Evolutionary conservation across 257 asterid species (phyloP).

Genomic region (Primulina huaijiensis): DNA sequence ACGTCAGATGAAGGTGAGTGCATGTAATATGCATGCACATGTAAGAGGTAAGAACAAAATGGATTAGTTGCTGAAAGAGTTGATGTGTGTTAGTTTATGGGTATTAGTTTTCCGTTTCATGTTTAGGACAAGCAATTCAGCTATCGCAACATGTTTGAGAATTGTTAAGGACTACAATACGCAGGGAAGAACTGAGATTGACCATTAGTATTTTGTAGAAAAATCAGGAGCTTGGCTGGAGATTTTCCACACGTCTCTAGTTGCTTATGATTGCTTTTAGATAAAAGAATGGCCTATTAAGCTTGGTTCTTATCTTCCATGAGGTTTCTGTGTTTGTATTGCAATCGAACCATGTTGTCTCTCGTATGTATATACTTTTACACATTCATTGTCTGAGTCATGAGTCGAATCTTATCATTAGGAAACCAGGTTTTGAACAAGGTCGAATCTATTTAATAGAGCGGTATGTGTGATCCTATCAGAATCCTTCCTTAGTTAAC

Average conservation of each 20-base stretch:
- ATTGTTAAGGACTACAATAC: slow-evolving; percentile 2
- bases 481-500: not conserved
- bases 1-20: slow-evolving; percentile 2
- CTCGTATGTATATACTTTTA: not conserved
- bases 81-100: not conserved
- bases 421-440: not conserved
- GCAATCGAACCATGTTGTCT: not conserved
- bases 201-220: slow-evolving; percentile 10
- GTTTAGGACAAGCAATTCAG: slow-evolving; percentile 22
- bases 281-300: slow-evolving; percentile 4
- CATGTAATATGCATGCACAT: not conserved
- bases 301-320: slow-evolving; percentile 13
- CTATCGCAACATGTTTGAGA: not conserved
- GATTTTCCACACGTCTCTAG: slow-evolving; percentile 5
- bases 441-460: slow-evolving; percentile 13
- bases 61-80: slow-evolving; percentile 4
- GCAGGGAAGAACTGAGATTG: not conserved
- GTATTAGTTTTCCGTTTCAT: not conserved
- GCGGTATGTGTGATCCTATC: slow-evolving; percentile 11
- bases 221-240: slow-evolving; percentile 13
- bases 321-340: slow-evolving; percentile 9
- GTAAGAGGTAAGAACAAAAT: not conserved
- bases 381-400: slow-evolving; percentile 9
- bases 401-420: not conserved
- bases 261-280: slow-evolving; percentile 8